Conservation (phyloP, 768 basidiomycete species). For the Pisolithus tinctorius region DNA sequence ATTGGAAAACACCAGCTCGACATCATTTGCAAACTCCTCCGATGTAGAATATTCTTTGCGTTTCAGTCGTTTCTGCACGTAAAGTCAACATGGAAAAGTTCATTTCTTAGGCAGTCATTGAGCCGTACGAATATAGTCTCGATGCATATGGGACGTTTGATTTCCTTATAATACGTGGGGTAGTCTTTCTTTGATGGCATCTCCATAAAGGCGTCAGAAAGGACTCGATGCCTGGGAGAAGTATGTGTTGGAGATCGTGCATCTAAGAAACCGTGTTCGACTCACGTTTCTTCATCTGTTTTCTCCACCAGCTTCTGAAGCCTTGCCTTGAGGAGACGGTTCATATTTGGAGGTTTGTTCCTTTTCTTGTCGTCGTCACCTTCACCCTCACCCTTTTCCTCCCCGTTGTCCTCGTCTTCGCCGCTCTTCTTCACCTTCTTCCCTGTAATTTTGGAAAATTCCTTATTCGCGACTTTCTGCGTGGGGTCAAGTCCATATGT, state of each 20-base stretch:
- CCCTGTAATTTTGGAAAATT: slow-evolving; percentile 42
- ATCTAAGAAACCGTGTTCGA: slow-evolving; percentile 2
- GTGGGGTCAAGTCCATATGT: background rate
- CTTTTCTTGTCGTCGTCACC: slow-evolving; percentile 39
- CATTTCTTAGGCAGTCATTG: background rate
- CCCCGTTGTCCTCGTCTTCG: slow-evolving; percentile 33
- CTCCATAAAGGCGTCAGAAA: slow-evolving; percentile 77
- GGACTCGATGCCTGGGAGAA: slow-evolving; percentile 48
- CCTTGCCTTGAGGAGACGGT: slow-evolving; percentile 56
- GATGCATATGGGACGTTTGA: slow-evolving; percentile 73
- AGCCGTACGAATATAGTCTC: slow-evolving; percentile 66
- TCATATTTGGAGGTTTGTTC: slow-evolving; percentile 56
- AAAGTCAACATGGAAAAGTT: background rate
- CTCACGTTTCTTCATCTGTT: slow-evolving; percentile 60
- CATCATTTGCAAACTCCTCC: slow-evolving; percentile 74
- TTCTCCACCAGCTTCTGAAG: slow-evolving; percentile 70
- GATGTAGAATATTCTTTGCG: slow-evolving; percentile 67
- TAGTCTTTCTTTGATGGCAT: slow-evolving; percentile 75
- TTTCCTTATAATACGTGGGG: slow-evolving; percentile 73
- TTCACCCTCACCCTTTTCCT: slow-evolving; percentile 36
- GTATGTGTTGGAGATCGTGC: background rate
- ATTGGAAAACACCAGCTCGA: slow-evolving; percentile 87
- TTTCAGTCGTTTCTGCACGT: slow-evolving; percentile 66
- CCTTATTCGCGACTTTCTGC: slow-evolving; percentile 43
- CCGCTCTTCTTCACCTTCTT: slow-evolving; percentile 32